Percentiles rank a stretch among this genome's conserved stretches.
Conservation (phyloP, 75 land plant genomes). For the Cryptomeria japonica region DNA sequence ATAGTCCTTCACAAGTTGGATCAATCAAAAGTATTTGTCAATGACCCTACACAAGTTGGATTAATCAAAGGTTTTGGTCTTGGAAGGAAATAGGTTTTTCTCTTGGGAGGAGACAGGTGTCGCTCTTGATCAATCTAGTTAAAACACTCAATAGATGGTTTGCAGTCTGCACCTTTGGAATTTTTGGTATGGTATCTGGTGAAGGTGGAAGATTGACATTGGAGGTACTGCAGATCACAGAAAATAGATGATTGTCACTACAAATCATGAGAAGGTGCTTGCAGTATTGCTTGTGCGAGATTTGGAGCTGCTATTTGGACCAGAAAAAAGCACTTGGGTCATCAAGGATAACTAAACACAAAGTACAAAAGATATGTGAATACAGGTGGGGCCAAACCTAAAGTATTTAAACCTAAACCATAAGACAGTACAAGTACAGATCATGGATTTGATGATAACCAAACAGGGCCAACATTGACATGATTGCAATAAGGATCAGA, state of each 20-base stretch:
- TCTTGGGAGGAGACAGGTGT: too few species aligned
- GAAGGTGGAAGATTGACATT: background rate
- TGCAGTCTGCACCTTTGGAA: background rate
- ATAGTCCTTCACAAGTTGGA: too few species aligned
- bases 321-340: background rate
- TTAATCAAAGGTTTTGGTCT: too few species aligned
- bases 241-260: background rate
- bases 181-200: background rate
- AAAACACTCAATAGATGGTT: too few species aligned
- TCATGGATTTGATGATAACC: background rate
- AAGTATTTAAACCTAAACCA: background rate
- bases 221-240: background rate
- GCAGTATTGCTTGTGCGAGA: background rate
- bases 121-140: too few species aligned
- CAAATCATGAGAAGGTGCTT: background rate
- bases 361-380: background rate
- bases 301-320: background rate
- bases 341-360: background rate
- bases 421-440: background rate
- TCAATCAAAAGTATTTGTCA: too few species aligned
- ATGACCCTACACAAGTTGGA: too few species aligned
- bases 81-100: too few species aligned
- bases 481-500: background rate
- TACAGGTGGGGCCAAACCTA: background rate
- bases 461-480: background rate